Percentiles rank a stretch among this genome's conserved stretches.
Evolutionary conservation across 441 rosid genomes (phyloP).

Genomic region (Populus hybrid): DNA sequence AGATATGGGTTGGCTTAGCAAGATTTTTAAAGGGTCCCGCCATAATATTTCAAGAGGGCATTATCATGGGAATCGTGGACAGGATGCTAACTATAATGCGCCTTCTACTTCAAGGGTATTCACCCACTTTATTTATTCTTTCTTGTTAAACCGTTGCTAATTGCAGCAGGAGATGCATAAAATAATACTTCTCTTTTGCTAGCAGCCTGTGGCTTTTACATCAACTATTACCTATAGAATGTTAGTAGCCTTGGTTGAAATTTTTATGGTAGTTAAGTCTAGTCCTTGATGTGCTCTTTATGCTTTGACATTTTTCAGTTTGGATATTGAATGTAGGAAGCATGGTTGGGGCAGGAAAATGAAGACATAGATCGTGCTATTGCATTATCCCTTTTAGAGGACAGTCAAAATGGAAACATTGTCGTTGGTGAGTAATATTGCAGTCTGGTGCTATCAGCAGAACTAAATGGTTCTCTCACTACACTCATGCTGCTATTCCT

Average conservation of each 20-base stretch:
- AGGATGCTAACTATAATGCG: constrained; percentile 39
- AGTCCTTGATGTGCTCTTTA: background rate
- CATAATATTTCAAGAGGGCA: constrained; percentile 51
- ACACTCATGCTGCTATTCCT: background rate
- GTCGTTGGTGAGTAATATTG: constrained; percentile 50
- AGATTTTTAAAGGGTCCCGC: constrained; percentile 74
- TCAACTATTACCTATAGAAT: background rate
- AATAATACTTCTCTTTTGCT: background rate
- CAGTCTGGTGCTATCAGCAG: constrained; percentile 12
- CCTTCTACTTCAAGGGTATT: constrained; percentile 73
- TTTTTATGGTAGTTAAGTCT: background rate
- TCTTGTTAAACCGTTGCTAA: background rate
- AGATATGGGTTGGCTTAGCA: constrained; percentile 84
- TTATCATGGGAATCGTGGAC: constrained; percentile 44
- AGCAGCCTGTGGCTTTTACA: background rate
- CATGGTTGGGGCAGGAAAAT: constrained; percentile 52
- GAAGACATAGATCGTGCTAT: constrained; percentile 80
- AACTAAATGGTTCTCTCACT: background rate
- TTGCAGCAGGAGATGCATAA: constrained; percentile 3
- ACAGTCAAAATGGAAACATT: constrained; percentile 39
- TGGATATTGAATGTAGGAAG: constrained; percentile 40
- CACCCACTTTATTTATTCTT: constrained; percentile 8
- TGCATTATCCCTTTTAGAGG: constrained; percentile 74
- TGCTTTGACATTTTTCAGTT: constrained; percentile 10
- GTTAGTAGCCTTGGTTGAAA: background rate